Percentiles rank a stretch among this genome's conserved stretches.
Evolutionary conservation across 495 filamentous ascomycete species (phyloP).

Genomic region (Pyronema domesticum): DNA sequence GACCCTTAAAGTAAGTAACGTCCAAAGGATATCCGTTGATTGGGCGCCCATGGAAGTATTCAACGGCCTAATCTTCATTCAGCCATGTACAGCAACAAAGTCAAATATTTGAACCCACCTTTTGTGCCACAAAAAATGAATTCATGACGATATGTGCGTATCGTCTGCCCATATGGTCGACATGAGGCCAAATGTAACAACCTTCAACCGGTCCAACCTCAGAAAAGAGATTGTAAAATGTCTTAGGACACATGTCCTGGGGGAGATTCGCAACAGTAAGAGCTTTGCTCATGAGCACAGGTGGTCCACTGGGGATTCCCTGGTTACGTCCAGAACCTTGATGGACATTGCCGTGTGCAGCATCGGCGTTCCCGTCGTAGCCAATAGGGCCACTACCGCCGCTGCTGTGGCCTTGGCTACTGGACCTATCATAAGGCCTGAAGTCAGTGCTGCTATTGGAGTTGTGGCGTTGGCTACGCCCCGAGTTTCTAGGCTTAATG

Average conservation of each 20-base stretch:
- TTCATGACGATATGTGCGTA: slow-evolving; percentile 23
- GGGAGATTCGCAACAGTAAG: slow-evolving; percentile 22
- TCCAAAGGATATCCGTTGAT: slow-evolving; percentile 12
- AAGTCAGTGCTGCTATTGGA: slow-evolving; percentile 6
- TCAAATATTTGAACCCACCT: slow-evolving; percentile 7
- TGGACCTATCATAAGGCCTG: slow-evolving; percentile 4
- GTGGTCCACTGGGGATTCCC: slow-evolving; percentile 1
- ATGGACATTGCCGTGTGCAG: not conserved
- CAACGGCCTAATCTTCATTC: slow-evolving; percentile 13
- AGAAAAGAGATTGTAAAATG: slow-evolving; percentile 18
- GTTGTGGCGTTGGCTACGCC: slow-evolving; percentile 10
- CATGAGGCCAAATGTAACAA: slow-evolving; percentile 19
- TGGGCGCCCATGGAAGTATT: slow-evolving; percentile 12
- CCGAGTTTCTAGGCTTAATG: slow-evolving; percentile 22
- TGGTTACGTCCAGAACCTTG: not conserved
- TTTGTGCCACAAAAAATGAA: slow-evolving; percentile 20
- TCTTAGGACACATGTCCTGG: slow-evolving; percentile 22
- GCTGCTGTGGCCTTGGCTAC: not conserved
- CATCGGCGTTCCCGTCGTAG: not conserved
- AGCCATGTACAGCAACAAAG: not conserved
- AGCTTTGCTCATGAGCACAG: slow-evolving; percentile 20
- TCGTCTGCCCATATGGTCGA: slow-evolving; percentile 17
- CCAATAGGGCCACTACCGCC: not conserved
- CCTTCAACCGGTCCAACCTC: slow-evolving; percentile 17
- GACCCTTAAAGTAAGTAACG: slow-evolving; percentile 11